These are phyloP conservation scores for Lodderomyces beijingensis DNA, from an alignment of 1,139 yeast species.

Conservation along the genomic window DNA sequence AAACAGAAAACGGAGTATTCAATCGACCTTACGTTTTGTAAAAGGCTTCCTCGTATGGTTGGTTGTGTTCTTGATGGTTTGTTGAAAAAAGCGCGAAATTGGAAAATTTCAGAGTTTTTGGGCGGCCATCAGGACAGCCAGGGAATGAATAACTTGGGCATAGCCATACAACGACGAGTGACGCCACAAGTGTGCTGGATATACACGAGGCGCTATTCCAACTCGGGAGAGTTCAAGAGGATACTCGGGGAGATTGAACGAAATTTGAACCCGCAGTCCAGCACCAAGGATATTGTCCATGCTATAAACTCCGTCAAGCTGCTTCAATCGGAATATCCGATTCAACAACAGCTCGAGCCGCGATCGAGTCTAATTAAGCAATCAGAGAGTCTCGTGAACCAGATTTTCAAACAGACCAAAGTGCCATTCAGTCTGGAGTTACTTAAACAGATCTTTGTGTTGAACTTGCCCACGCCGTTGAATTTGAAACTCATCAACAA, in stretches of 20 bases:
- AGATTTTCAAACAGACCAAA: slow-evolving; percentile 18
- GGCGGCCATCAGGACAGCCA: no score
- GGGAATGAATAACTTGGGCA: no score
- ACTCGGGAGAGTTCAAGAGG: not conserved
- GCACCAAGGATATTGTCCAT: slow-evolving; percentile 3
- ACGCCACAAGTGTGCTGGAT: no score
- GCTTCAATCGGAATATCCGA: slow-evolving; percentile 15
- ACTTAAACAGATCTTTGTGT: slow-evolving; percentile 26
- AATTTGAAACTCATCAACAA: slow-evolving; percentile 28
- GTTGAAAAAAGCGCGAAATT: no score
- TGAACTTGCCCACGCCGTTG: slow-evolving; percentile 30
- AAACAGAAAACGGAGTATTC: no score
- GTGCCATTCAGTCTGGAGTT: slow-evolving; percentile 21
- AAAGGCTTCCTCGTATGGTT: no score
- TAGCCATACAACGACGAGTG: no score
- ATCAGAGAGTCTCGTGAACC: slow-evolving; percentile 13
- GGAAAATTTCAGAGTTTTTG: no score
- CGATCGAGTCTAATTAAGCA: slow-evolving; percentile 16
- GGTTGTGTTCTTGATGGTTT: no score
- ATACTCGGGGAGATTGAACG: not conserved
- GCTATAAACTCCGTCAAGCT: slow-evolving; percentile 23
- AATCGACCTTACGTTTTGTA: no score
- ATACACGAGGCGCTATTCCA: not conserved
- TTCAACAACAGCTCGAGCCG: slow-evolving; percentile 12
- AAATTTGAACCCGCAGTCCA: not conserved